A percentile compares a stretch with the other conserved stretches of the same genome.
Evolutionary conservation across 495 filamentous ascomycete species (phyloP).

Genomic region (Penicillium lividum): DNA sequence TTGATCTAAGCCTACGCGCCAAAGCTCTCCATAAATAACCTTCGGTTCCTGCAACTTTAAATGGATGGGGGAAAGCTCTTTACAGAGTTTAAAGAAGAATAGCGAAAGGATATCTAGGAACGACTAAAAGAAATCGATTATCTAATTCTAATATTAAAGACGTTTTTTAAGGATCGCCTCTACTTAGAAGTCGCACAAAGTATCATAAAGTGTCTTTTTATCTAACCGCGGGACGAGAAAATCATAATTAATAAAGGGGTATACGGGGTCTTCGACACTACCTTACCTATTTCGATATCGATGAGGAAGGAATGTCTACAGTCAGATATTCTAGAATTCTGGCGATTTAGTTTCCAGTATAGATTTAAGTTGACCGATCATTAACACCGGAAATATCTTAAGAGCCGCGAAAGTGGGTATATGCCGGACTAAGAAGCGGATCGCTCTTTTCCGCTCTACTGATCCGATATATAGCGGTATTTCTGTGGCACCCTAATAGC

Average conservation of each 20-base stretch:
- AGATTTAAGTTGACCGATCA: slow-evolving; percentile 2
- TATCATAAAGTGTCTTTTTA: slow-evolving; percentile 7
- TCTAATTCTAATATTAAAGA: slow-evolving; percentile 9
- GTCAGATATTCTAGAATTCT: slow-evolving; percentile 7
- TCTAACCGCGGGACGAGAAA: background rate
- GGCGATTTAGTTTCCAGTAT: slow-evolving; percentile 6
- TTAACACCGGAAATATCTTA: background rate
- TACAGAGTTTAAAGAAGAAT: background rate
- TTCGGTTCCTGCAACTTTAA: background rate
- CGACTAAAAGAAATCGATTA: background rate
- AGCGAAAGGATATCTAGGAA: background rate
- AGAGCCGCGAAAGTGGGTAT: background rate
- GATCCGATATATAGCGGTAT: background rate
- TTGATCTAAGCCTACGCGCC: background rate
- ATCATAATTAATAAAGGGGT: background rate
- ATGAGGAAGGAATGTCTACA: slow-evolving; percentile 1
- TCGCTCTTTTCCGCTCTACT: background rate
- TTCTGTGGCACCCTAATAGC: background rate
- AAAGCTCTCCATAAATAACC: background rate
- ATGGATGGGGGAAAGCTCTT: slow-evolving; percentile 10
- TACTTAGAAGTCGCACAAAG: background rate
- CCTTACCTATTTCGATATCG: background rate
- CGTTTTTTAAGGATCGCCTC: slow-evolving; percentile 1
- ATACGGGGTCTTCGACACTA: background rate
- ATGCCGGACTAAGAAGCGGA: background rate